Conservation (phyloP, 2,329 filamentous ascomycete genomes). For the Diaporthe longicolla region DNA sequence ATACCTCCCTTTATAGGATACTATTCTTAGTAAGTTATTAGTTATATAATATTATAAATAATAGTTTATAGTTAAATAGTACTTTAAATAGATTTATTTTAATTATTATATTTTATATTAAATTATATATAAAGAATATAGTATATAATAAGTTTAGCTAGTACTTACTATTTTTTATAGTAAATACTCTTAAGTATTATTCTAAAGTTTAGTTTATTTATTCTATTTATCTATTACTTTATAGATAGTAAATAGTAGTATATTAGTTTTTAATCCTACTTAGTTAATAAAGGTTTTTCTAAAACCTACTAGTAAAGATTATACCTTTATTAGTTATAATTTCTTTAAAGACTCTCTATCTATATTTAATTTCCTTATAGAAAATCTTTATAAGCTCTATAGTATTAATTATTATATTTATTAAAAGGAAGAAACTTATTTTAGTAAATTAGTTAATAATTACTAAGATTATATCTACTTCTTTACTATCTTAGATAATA, state of each 20-base stretch:
- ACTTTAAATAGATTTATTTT: not conserved
- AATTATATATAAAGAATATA: not conserved
- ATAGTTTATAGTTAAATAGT: not conserved
- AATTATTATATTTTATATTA: not conserved
- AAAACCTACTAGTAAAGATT: not conserved
- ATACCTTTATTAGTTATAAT: not conserved
- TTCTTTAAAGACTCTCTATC: not conserved
- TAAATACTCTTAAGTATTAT: not conserved
- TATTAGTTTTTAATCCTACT: not conserved
- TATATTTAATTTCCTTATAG: not conserved
- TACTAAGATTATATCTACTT: no score
- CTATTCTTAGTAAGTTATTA: not conserved
- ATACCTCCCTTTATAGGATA: not conserved
- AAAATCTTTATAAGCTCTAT: not conserved
- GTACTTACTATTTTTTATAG: not conserved
- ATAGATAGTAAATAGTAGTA: not conserved
- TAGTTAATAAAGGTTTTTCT: not conserved
- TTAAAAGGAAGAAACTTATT: not conserved
- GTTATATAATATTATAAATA: not conserved
- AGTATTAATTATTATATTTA: slow-evolving; percentile 1
- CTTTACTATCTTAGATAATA: no score
- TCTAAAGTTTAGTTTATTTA: not conserved
- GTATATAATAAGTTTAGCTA: not conserved
- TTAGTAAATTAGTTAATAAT: not conserved
- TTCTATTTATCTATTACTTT: not conserved